Conservation (phyloP, 148 eudicot species). For the Talinum fruticosum region DNA sequence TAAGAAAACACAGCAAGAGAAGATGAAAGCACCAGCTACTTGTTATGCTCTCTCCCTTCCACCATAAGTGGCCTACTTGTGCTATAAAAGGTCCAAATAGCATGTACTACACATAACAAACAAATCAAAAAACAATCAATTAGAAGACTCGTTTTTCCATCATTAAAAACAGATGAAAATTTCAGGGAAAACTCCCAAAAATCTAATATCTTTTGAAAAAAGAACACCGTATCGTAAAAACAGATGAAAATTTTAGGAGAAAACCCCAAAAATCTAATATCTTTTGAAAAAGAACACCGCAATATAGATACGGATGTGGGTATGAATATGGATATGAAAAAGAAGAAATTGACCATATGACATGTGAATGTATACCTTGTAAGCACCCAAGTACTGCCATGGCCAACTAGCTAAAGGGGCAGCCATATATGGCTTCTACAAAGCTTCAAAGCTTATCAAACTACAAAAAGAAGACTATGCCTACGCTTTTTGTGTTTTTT, state of each 20-base stretch:
- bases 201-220: no score
- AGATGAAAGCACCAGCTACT: slow-evolving; percentile 61
- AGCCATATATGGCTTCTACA: slow-evolving; percentile 40
- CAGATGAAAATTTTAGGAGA: no score
- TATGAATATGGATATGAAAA: no score
- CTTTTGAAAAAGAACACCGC: neutral
- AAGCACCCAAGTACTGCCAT: slow-evolving; percentile 68
- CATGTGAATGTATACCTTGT: slow-evolving; percentile 49
- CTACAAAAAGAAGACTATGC: neutral
- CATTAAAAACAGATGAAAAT: no score
- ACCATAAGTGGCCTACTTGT: slow-evolving; percentile 42
- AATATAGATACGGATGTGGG: no score
- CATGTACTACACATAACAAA: slow-evolving; percentile 39
- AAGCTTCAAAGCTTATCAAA: neutral
- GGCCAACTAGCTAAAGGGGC: slow-evolving; percentile 68
- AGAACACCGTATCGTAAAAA: no score
- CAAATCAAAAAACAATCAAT: neutral
- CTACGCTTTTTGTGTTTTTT: neutral
- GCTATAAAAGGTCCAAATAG: slow-evolving; percentile 63
- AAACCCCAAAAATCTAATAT: no score
- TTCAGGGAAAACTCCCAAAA: no score
- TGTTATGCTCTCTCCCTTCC: slow-evolving; percentile 38
- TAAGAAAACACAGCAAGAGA: slow-evolving; percentile 45
- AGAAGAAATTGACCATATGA: neutral
- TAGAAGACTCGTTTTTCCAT: no score